Conservation (phyloP, 805 yeast species). For the Blastobotrys terrestris region DNA sequence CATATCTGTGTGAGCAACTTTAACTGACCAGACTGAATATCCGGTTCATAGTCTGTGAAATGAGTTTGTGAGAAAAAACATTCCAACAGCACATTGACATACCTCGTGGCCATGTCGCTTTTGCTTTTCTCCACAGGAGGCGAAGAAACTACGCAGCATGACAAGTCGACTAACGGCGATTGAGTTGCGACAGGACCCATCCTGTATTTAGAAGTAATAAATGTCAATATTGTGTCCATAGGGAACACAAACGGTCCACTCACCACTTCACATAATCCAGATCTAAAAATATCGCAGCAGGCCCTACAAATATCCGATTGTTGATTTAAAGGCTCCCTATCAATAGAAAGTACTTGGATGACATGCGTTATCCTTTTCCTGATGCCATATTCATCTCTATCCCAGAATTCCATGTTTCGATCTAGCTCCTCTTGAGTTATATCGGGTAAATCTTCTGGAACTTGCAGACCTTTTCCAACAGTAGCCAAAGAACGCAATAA, state of each 20-base stretch:
- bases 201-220: slow-evolving; percentile 31
- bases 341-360: slow-evolving; percentile 39
- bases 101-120: neutral
- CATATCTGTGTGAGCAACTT: slow-evolving; percentile 24
- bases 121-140: neutral
- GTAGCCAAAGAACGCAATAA: slow-evolving; percentile 59
- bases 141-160: slow-evolving; percentile 23
- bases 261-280: slow-evolving; percentile 56
- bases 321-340: slow-evolving; percentile 33
- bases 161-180: slow-evolving; percentile 25
- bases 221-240: slow-evolving; percentile 36
- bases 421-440: slow-evolving; percentile 31
- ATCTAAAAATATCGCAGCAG: slow-evolving; percentile 54
- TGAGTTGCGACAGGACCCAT: slow-evolving; percentile 20
- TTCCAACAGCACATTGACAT: slow-evolving; percentile 10
- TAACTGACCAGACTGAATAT: slow-evolving; percentile 24
- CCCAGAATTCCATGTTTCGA: slow-evolving; percentile 19
- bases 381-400: slow-evolving; percentile 28
- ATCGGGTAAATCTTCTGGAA: slow-evolving; percentile 48
- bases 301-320: slow-evolving; percentile 54
- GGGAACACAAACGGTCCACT: slow-evolving; percentile 63
- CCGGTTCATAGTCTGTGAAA: slow-evolving; percentile 21
- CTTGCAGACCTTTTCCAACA: slow-evolving; percentile 61
- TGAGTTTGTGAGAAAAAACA: slow-evolving; percentile 14
- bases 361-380: slow-evolving; percentile 39